Evolutionary conservation across 1,139 yeast species (phyloP).

Genomic region (Maudiozyma humilis): DNA sequence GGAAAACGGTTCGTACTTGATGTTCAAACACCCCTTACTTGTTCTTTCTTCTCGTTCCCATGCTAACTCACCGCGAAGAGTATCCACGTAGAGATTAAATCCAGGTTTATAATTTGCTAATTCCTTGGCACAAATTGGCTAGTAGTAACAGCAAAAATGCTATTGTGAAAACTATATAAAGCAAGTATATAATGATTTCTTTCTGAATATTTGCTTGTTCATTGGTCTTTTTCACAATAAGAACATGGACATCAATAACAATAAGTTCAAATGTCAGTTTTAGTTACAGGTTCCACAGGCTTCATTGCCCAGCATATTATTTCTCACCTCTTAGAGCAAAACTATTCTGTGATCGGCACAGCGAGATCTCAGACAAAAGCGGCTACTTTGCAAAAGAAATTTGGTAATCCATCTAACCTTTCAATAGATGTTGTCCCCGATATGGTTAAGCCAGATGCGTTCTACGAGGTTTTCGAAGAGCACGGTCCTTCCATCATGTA

Average conservation of each 20-base stretch:
- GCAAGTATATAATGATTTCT: too few relatives aligned
- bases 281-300: slow-evolving; percentile 39
- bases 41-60: not conserved
- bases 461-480: slow-evolving; percentile 40
- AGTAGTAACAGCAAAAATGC: too few relatives aligned
- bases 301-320: slow-evolving; percentile 32
- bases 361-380: slow-evolving; percentile 48
- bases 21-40: too few relatives aligned
- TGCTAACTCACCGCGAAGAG: too few relatives aligned
- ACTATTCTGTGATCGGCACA: slow-evolving; percentile 49
- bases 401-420: slow-evolving; percentile 31
- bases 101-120: too few relatives aligned
- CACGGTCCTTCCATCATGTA: slow-evolving; percentile 40
- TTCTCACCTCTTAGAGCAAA: slow-evolving; percentile 29
- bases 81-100: too few relatives aligned
- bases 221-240: too few relatives aligned
- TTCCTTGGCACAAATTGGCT: too few relatives aligned
- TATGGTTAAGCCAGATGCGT: slow-evolving; percentile 41
- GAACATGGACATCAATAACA: too few relatives aligned
- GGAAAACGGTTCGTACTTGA: not conserved
- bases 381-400: slow-evolving; percentile 31
- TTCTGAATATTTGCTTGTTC: too few relatives aligned
- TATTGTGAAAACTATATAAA: too few relatives aligned
- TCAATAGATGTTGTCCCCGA: slow-evolving; percentile 45
- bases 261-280: slow-evolving; percentile 29